A percentile compares a stretch with the other conserved stretches of the same genome.
phyloP scores from a whole-genome alignment of 129 eudicot genomes.

The Escallonia rubra region DNA sequence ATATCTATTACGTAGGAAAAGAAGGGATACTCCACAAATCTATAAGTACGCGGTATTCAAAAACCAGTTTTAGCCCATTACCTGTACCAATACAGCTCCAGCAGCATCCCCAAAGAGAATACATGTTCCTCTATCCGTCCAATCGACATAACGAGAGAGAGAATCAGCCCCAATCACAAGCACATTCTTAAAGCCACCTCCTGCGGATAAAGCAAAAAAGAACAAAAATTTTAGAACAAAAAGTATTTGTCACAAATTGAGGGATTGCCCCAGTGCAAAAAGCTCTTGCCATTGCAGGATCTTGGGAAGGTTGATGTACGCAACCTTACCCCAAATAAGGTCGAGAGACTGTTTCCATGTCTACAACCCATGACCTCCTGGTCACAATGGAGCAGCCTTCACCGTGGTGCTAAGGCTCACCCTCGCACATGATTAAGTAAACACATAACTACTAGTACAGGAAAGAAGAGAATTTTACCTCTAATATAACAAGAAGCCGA shows the following conservation, averaged over 20 bases:
- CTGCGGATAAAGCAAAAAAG: slow-evolving; percentile 21
- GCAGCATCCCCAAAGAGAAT: slow-evolving; percentile 97
- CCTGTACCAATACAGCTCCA: slow-evolving; percentile 93
- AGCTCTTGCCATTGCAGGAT: not conserved
- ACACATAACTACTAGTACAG: not conserved
- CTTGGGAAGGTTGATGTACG: too few species aligned
- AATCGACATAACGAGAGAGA: slow-evolving; percentile 85
- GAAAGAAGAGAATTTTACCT: slow-evolving; percentile 34
- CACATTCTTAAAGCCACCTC: slow-evolving; percentile 71
- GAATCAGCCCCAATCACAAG: slow-evolving; percentile 91
- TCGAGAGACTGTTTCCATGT: too few species aligned
- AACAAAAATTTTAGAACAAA: not conserved
- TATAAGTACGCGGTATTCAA: not conserved
- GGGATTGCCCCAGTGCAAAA: too few species aligned
- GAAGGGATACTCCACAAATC: too few species aligned
- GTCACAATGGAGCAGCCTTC: too few species aligned
- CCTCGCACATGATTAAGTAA: not conserved
- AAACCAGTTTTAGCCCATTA: slow-evolving; percentile 18
- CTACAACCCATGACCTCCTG: too few species aligned
- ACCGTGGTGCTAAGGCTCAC: too few species aligned
- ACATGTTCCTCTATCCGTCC: slow-evolving; percentile 92
- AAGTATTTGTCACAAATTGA: not conserved
- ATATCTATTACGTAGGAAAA: too few species aligned
- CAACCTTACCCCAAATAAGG: too few species aligned
- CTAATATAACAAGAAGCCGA: slow-evolving; percentile 74